phyloP scores from a whole-genome alignment of 2,329 filamentous ascomycete genomes.

The Penicillium freii region DNA sequence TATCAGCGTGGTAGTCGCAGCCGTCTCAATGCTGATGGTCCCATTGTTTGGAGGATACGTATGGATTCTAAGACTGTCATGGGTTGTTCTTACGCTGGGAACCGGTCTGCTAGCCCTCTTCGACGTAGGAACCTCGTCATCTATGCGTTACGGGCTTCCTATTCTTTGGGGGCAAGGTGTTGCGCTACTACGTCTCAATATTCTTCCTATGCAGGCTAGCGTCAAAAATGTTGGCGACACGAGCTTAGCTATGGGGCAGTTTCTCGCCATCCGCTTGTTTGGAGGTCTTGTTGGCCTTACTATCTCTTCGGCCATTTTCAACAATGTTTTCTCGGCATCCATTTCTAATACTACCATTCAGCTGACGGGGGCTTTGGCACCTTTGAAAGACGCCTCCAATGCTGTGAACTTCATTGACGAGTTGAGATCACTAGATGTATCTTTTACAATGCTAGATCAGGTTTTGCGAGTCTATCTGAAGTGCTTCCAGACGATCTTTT shows the following conservation, averaged over 20 bases:
- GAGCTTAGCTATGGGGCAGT: constrained; percentile 4
- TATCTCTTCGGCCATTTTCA: neutral
- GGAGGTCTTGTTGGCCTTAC: neutral
- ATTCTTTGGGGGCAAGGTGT: constrained; percentile 1
- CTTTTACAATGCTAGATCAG: neutral
- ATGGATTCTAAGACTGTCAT: constrained; percentile 3
- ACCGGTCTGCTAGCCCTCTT: constrained; percentile 3
- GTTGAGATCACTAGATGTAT: neutral
- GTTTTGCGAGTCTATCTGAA: neutral
- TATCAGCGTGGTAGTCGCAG: neutral
- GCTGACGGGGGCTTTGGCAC: neutral
- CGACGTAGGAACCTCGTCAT: neutral
- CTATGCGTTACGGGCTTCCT: constrained; percentile 2
- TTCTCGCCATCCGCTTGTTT: neutral
- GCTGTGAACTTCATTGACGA: neutral
- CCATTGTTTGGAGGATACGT: constrained; percentile 1
- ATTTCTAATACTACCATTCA: neutral
- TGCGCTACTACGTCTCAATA: constrained; percentile 5
- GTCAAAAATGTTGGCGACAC: constrained; percentile 7
- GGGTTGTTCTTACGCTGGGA: constrained; percentile 8
- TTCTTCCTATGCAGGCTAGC: constrained; percentile 10
- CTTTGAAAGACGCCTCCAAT: neutral
- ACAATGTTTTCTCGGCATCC: neutral
- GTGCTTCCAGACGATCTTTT: neutral
- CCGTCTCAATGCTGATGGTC: constrained; percentile 1